Base-by-base conservation (phyloP, 2,329 filamentous ascomycete species). In the Phoma herbarum region DNA sequence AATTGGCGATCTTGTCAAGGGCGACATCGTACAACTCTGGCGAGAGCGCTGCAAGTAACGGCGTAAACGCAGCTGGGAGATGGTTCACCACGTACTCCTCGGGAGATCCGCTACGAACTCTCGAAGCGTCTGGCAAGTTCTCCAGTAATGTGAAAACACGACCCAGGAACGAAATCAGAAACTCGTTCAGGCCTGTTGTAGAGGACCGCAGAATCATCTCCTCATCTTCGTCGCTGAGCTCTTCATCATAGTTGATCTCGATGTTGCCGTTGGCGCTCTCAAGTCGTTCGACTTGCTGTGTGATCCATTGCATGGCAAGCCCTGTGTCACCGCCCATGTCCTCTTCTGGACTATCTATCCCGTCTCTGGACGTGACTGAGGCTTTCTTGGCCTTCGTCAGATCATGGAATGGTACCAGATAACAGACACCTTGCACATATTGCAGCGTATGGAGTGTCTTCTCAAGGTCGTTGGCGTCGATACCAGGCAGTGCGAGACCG, bases 41-140 rank as follows among this genome's bases (percentile, higher is more conserved):
- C 0, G 95, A 98, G 23, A 99, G 81, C 0, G 93, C 92, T 0
- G 94, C 91, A 64, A 99, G 91, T 41, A 99, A 81, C 3, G 95
- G 95, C 51, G 92, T 93, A 62, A 99, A 88, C 0, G 95, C 93
- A 8, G 94, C 92, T 2, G 95, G 95, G 22, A 99, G 80, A 1
- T 93, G 96, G 73, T 98, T 98, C 73, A 98, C 93, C 46, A 99
- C 93, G 69, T 93, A 97, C 71, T 99, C 96, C 77, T 99, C 95
- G 0, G 95, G 95, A 6, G 93, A 96, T 11, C 93, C 93, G 59
- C 91, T 93, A 61, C 94, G 90, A 29, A 97, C 88, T 58, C 94
- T 87, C 28, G 92, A 90, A 10, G 93, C 88, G 78, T 99, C 96
- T 0, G 95, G 95, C 39, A 99, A 81, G 70, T 99, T 99, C 77